phyloP scores from a whole-genome alignment of 441 rosid genomes.

The Pelargonium fulgidum region DNA sequence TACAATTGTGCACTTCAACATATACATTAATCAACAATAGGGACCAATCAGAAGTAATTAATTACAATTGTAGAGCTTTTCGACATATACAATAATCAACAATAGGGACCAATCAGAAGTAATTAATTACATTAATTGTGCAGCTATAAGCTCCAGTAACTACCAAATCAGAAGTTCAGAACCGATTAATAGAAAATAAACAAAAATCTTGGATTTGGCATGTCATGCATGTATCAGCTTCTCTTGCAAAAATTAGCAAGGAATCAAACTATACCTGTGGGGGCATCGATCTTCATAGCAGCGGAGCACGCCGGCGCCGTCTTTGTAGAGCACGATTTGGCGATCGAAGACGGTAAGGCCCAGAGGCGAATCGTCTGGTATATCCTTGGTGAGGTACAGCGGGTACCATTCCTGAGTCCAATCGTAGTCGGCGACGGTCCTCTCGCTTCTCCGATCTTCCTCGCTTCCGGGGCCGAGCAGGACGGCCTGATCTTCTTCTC shows the following conservation, averaged over 20 bases:
- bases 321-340: slow-evolving; percentile 70
- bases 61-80: too few species aligned
- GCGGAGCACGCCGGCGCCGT: slow-evolving; percentile 53
- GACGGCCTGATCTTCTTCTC: slow-evolving; percentile 23
- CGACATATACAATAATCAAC: too few species aligned
- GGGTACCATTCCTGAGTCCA: slow-evolving; percentile 97
- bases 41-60: too few species aligned
- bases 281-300: slow-evolving; percentile 88
- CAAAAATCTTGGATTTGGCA: not conserved
- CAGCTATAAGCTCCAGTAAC: too few species aligned
- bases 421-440: slow-evolving; percentile 47
- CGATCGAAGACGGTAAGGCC: slow-evolving; percentile 80
- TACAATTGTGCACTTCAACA: too few species aligned
- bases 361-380: slow-evolving; percentile 86
- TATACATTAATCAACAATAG: too few species aligned
- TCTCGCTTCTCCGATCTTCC: slow-evolving; percentile 38
- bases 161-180: too few species aligned
- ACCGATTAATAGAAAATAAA: too few species aligned
- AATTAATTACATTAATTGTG: too few species aligned
- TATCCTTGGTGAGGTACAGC: slow-evolving; percentile 68
- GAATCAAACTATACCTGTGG: slow-evolving; percentile 52
- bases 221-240: not conserved
- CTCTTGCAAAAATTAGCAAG: too few species aligned
- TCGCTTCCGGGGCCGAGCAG: slow-evolving; percentile 28
- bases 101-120: too few species aligned